Evolutionary conservation across 257 asterid species (phyloP).

Genomic region (Lycium barbarum): DNA sequence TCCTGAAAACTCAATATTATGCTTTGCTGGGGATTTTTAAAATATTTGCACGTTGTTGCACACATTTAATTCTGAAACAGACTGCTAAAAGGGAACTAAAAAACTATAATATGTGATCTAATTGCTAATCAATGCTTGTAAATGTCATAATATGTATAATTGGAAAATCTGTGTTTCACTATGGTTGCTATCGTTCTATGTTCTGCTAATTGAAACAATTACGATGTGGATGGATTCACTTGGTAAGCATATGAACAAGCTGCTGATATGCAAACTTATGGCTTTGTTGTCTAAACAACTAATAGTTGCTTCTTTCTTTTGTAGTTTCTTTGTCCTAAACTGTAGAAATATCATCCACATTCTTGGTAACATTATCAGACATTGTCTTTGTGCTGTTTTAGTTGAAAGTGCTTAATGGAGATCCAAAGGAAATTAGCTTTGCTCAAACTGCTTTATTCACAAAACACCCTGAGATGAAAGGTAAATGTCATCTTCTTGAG

Average conservation of each 20-base stretch:
- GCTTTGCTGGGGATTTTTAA: background rate
- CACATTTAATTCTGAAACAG: background rate
- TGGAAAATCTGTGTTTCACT: background rate
- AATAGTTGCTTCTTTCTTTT: background rate
- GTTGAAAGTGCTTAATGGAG: constrained; percentile 60
- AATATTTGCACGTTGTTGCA: background rate
- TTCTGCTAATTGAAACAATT: constrained; percentile 20
- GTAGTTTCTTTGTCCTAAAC: constrained; percentile 9
- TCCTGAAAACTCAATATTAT: constrained; percentile 2
- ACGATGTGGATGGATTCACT: background rate
- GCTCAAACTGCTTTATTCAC: constrained; percentile 71
- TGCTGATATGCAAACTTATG: background rate
- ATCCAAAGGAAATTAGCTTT: constrained; percentile 62
- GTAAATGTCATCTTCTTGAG: constrained; percentile 42
- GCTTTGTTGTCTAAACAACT: background rate
- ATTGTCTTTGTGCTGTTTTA: constrained; percentile 39
- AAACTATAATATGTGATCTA: background rate
- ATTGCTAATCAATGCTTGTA: background rate
- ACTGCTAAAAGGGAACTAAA: background rate
- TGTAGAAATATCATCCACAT: background rate
- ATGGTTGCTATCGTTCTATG: background rate
- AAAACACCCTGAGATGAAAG: constrained; percentile 84
- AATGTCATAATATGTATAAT: constrained; percentile 8
- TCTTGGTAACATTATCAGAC: constrained; percentile 1
- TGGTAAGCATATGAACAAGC: background rate